Evolutionary conservation across 352 stramenopile genomes (phyloP), one percentile per base, ranked within the genome.

Genomic region (Globisporangium emineosum): DNA sequence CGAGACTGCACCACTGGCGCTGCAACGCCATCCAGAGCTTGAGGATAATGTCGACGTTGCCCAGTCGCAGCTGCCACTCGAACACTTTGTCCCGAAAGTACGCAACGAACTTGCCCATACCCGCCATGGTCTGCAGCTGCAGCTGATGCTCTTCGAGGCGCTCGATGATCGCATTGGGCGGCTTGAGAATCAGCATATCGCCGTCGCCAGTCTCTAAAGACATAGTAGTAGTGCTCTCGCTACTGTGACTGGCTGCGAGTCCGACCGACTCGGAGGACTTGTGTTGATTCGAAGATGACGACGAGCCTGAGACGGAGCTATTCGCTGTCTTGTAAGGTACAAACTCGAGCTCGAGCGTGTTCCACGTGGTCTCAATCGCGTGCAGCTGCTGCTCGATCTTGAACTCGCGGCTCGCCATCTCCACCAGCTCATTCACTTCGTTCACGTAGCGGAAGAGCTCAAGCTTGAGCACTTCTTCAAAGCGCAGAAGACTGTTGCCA

Each of bases 361-460:
- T 81, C 96, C 94, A 98, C 3, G 88, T 78, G 3, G 66, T 81
- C 72, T 98, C 91, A 57, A 99, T 98, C 17, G 96, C 77, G 3
- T 75, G 79, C n/a, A 99, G 75, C 55, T 98, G 96, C 65, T 97
- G 97, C 66, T 99, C 96, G 62, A 99, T 99, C 75, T 98, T 99
- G 60, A 98, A 96, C 59, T 99, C 96, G n/a, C 97, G 97, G 17
- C 81, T 91, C 55, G 94, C 96, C 62, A 97, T 97, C 70, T 98
- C 94, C 2, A 98, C 91, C 23, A 98, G 81, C 53, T 98, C 94
- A 64, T 96, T 93, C 40, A 98, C 93, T 66, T 98, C 90, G 56
- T 96, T 96, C 23, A 97, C 93, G 61, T 97, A 93, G 6, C 81
- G 79, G 66, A 98, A 88, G 33, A 98, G 77, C 45, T 98, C 89